phyloP scores from a whole-genome alignment of 2,329 filamentous ascomycete species.

The Fusarium torulosum region DNA sequence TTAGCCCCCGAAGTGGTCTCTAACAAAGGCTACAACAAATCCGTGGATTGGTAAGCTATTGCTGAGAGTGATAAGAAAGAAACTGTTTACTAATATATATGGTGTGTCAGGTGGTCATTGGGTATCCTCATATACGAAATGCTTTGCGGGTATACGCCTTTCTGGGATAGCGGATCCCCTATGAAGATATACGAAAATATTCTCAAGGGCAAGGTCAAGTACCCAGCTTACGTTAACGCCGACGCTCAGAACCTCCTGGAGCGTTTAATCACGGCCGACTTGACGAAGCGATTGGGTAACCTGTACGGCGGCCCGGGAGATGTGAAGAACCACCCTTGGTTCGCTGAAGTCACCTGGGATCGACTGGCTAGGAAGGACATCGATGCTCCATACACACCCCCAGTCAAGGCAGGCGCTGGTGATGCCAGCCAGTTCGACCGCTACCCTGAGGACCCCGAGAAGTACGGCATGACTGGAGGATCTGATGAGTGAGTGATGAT shows the following conservation, averaged over 20 bases:
- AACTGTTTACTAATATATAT: conserved; percentile 17
- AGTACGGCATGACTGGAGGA: conserved; percentile 79
- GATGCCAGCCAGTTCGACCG: conserved; percentile 98
- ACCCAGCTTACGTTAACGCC: conserved; percentile 93
- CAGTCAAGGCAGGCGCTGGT: conserved; percentile 91
- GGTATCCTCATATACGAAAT: conserved; percentile 99
- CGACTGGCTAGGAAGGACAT: conserved; percentile 94
- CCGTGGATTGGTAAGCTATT: conserved; percentile 90
- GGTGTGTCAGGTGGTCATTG: conserved; percentile 86
- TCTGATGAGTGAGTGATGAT: conserved; percentile 80
- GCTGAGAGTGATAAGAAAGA: background rate
- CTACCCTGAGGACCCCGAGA: conserved; percentile 96
- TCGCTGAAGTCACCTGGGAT: conserved; percentile 98
- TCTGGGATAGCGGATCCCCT: conserved; percentile 97
- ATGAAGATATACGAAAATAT: conserved; percentile 99
- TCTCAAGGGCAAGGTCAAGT: conserved; percentile 94
- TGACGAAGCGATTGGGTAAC: conserved; percentile 96
- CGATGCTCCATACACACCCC: conserved; percentile 96
- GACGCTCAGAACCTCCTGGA: conserved; percentile 94
- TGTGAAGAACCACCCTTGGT: conserved; percentile 97
- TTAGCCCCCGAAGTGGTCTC: conserved; percentile 98
- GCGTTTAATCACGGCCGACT: conserved; percentile 91
- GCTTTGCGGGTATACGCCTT: conserved; percentile 98
- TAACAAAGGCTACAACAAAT: conserved; percentile 99
- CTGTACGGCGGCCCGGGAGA: conserved; percentile 90